These are phyloP conservation scores for Colletotrichum incanum DNA, from an alignment of 2,329 filamentous ascomycete genomes.

Conservation along the genomic window DNA sequence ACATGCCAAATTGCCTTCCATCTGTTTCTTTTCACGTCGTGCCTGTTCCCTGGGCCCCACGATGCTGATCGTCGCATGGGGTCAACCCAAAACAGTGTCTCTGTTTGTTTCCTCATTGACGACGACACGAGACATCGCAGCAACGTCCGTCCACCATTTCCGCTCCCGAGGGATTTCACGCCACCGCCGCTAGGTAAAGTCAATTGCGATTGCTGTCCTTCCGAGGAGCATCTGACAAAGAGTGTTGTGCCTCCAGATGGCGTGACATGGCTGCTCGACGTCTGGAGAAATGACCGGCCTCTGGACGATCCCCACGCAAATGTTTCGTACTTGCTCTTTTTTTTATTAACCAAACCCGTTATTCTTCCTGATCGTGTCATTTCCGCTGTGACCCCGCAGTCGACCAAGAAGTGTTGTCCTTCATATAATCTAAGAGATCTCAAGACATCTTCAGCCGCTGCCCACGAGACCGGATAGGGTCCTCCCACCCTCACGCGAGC, in stretches of 20 bases:
- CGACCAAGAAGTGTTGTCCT: neutral
- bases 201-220: neutral
- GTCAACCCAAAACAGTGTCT: neutral
- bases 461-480: neutral
- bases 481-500: neutral
- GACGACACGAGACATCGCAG: slow-evolving; percentile 9
- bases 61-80: slow-evolving; percentile 33
- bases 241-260: neutral
- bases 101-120: slow-evolving; percentile 8
- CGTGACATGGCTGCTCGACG: neutral
- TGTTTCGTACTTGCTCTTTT: neutral
- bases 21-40: slow-evolving; percentile 15
- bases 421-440: neutral
- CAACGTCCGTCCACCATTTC: neutral
- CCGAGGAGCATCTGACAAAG: neutral
- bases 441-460: neutral
- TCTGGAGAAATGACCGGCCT: neutral
- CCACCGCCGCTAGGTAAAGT: no score
- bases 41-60: slow-evolving; percentile 6
- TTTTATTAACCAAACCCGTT: no score
- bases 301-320: neutral
- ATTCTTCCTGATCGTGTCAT: neutral
- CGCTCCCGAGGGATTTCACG: neutral
- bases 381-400: no score
- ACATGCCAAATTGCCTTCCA: slow-evolving; percentile 33